Percentiles rank a stretch among this genome's conserved stretches.
These are phyloP conservation scores for Colletotrichum navitas DNA, from an alignment of 2,329 filamentous ascomycete genomes.

Conservation along the genomic window DNA sequence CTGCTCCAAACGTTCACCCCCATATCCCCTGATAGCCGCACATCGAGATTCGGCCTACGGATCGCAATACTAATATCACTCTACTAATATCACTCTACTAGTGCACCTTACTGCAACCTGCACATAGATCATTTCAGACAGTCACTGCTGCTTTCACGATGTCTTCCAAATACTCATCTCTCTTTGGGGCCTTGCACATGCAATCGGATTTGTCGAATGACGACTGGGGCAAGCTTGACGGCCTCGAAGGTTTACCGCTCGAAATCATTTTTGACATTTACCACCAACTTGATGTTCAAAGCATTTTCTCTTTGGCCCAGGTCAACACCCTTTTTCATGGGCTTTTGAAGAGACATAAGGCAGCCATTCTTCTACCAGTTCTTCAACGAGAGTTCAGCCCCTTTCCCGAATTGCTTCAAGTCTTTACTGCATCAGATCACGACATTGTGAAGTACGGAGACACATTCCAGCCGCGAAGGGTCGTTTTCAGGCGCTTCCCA, in stretches of 20 bases:
- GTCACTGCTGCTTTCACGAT: conserved; percentile 7
- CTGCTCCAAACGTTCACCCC: background rate
- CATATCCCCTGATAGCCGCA: background rate
- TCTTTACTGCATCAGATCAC: conserved; percentile 57
- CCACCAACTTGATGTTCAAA: conserved; percentile 57
- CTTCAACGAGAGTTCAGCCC: conserved; percentile 58
- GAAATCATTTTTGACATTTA: conserved; percentile 65
- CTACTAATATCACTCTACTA: background rate
- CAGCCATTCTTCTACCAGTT: conserved; percentile 57
- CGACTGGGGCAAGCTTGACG: conserved; percentile 28
- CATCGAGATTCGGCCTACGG: background rate
- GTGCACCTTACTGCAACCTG: background rate
- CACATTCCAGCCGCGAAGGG: conserved; percentile 54
- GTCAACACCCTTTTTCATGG: conserved; percentile 54
- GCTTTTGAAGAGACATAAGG: conserved; percentile 58
- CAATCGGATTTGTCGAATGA: background rate
- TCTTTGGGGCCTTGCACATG: conserved; percentile 8
- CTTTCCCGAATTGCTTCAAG: conserved; percentile 60
- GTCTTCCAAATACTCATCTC: conserved; percentile 28
- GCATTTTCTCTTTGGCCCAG: conserved; percentile 55
- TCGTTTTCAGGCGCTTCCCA: conserved; percentile 55
- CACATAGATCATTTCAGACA: conserved; percentile 9
- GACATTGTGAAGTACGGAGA: conserved; percentile 51
- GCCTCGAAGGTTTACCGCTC: conserved; percentile 54
- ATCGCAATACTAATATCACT: conserved; percentile 1